Percentiles rank a stretch among this genome's conserved stretches.
Conservation (phyloP, 129 eudicot genomes). For the Helianthus annuus region HanXRQr2.0-SUNRISE NC_035440.2:22157499-22157998, state of each 20-base stretch:
- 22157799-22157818: constrained; percentile 1
- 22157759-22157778: background rate
- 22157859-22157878: constrained; percentile 38
- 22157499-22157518: background rate
- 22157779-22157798: background rate
- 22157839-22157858: constrained; percentile 36
- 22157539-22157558: constrained; percentile 2
- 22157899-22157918: constrained; percentile 33
- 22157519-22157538: background rate
- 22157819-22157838: background rate
- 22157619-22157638: constrained; percentile 39
- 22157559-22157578: constrained; percentile 28
- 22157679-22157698: background rate
- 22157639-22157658: constrained; percentile 19
- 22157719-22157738: no score
- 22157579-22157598: constrained; percentile 17
- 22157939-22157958: constrained; percentile 7
- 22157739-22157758: background rate
- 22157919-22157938: constrained; percentile 36
- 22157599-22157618: constrained; percentile 31
- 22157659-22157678: constrained; percentile 30
- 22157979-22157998: background rate
- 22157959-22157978: background rate
- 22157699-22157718: no score
- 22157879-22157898: constrained; percentile 38